Evolutionary conservation across 495 filamentous ascomycete genomes (phyloP).

Genomic region (Tricharina praecox): DNA sequence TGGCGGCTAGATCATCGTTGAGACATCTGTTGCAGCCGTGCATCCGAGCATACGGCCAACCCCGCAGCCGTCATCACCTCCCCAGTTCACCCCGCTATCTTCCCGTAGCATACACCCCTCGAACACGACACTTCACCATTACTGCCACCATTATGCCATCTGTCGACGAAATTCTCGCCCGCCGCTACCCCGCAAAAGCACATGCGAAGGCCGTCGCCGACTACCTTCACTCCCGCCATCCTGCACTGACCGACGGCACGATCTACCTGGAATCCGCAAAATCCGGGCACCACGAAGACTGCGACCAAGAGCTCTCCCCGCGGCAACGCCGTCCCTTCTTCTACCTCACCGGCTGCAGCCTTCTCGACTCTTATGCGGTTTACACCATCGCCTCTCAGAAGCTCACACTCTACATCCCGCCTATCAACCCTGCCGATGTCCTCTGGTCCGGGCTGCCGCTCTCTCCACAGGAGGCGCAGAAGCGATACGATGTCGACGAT

Average conservation of each 20-base stretch:
- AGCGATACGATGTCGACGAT: conserved; percentile 67
- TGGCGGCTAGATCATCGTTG: not conserved
- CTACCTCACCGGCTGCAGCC: conserved; percentile 76
- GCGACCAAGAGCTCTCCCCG: conserved; percentile 49
- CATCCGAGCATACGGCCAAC: no score
- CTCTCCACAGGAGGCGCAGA: conserved; percentile 50
- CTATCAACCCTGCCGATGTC: conserved; percentile 72
- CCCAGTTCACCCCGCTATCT: no score
- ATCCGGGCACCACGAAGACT: conserved; percentile 63
- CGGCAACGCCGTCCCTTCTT: conserved; percentile 87
- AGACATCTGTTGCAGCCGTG: not conserved
- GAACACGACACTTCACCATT: no score
- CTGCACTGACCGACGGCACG: conserved; percentile 39
- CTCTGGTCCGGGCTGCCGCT: conserved; percentile 90
- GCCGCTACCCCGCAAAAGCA: conserved; percentile 89
- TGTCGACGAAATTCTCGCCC: conserved; percentile 35
- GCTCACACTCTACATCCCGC: conserved; percentile 82
- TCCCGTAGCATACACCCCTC: no score
- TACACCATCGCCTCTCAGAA: conserved; percentile 58
- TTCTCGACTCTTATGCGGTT: conserved; percentile 64
- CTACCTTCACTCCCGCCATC: conserved; percentile 45
- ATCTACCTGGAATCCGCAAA: conserved; percentile 80
- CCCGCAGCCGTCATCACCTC: no score
- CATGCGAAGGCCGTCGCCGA: conserved; percentile 72
- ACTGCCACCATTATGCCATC: not conserved